phyloP scores from a whole-genome alignment of 441 rosid genomes.

The Geranium incanum region DNA sequence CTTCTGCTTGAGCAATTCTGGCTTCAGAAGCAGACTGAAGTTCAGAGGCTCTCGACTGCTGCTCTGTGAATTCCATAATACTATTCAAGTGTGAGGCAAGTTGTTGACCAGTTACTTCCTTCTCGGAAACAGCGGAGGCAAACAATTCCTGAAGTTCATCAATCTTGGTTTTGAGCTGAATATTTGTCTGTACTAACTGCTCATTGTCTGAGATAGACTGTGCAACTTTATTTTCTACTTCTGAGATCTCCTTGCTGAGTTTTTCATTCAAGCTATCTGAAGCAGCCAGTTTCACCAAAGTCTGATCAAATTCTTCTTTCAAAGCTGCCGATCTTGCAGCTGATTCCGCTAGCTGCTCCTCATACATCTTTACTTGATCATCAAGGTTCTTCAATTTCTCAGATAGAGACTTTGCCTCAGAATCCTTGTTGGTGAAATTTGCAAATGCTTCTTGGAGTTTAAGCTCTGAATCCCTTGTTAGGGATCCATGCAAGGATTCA shows the following conservation, averaged over 20 bases:
- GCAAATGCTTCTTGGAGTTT: slow-evolving; percentile 42
- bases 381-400: slow-evolving; percentile 46
- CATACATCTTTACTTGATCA: slow-evolving; percentile 36
- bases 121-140: slow-evolving; percentile 50
- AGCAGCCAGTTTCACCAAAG: slow-evolving; percentile 44
- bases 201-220: slow-evolving; percentile 57
- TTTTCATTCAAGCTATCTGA: slow-evolving; percentile 52
- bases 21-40: slow-evolving; percentile 46
- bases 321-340: slow-evolving; percentile 43
- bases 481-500: slow-evolving; percentile 47
- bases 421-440: slow-evolving; percentile 43
- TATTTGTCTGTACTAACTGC: slow-evolving; percentile 64
- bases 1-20: slow-evolving; percentile 45
- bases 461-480: slow-evolving; percentile 52
- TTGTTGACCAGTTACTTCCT: slow-evolving; percentile 51
- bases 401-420: slow-evolving; percentile 45
- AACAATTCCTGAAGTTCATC: slow-evolving; percentile 69
- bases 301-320: slow-evolving; percentile 60
- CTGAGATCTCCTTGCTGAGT: slow-evolving; percentile 45
- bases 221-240: slow-evolving; percentile 51
- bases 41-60: slow-evolving; percentile 49
- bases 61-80: slow-evolving; percentile 43
- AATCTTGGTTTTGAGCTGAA: slow-evolving; percentile 59
- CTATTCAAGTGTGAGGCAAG: slow-evolving; percentile 41
- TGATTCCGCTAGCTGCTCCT: slow-evolving; percentile 42